Conservation (phyloP, 495 filamentous ascomycete genomes). For the Daldinia bambusicola region DNA sequence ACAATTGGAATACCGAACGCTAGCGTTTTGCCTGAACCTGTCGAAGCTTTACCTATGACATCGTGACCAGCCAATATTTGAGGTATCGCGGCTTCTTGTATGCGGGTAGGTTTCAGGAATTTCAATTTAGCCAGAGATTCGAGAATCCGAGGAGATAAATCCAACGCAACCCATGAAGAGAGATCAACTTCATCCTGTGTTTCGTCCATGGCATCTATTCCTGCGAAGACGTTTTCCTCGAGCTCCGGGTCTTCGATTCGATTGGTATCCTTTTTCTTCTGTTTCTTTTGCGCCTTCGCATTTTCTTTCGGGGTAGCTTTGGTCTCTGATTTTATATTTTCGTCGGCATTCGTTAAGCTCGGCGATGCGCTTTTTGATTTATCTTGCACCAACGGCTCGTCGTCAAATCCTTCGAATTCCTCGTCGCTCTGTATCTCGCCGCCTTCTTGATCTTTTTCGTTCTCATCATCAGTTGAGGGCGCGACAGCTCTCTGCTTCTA, state of each 20-base stretch:
- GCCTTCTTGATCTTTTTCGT: constrained; percentile 44
- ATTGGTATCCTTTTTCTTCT: constrained; percentile 56
- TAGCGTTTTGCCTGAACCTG: constrained; percentile 85
- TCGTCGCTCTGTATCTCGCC: constrained; percentile 42
- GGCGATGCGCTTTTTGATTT: neutral
- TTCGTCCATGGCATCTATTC: constrained; percentile 53
- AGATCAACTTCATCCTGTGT: constrained; percentile 63
- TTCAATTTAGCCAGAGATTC: constrained; percentile 79
- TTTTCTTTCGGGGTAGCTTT: constrained; percentile 24
- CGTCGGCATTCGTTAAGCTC: constrained; percentile 23
- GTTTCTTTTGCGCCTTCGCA: constrained; percentile 54
- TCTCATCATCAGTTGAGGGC: constrained; percentile 11
- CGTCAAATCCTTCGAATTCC: constrained; percentile 67
- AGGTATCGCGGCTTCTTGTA: constrained; percentile 81
- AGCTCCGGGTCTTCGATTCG: constrained; percentile 45
- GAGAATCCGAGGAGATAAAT: constrained; percentile 74
- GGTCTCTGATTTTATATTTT: constrained; percentile 20
- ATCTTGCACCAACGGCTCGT: constrained; percentile 39
- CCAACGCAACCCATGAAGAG: constrained; percentile 78
- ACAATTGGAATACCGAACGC: constrained; percentile 84
- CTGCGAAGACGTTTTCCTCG: constrained; percentile 55
- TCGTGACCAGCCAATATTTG: constrained; percentile 78
- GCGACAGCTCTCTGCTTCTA: constrained; percentile 27
- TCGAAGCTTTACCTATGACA: constrained; percentile 82
- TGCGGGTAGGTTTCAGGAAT: constrained; percentile 81